Conservation (phyloP, 208 protist species). For the Wallacemonas sp. region DNA sequence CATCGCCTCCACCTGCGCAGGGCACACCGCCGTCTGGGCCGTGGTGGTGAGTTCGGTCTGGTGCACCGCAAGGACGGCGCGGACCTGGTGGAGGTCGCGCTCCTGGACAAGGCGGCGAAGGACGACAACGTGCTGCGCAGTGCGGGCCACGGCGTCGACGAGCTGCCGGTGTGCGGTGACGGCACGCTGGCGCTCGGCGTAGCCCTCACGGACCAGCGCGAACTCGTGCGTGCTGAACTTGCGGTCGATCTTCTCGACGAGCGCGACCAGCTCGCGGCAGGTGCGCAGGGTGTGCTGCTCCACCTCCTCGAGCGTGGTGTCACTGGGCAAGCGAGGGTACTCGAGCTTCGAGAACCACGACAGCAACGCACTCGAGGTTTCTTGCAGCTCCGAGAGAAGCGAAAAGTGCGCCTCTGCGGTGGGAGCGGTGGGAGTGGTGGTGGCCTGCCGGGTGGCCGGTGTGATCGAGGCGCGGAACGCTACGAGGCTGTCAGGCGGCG, state of each 20-base stretch:
- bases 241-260: constrained; percentile 61
- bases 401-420: constrained; percentile 21
- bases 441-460: constrained; percentile 27
- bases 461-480: constrained; percentile 51
- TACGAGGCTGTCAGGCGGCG: constrained; percentile 49
- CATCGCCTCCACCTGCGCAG: constrained; percentile 21
- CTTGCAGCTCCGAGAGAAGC: constrained; percentile 49
- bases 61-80: constrained; percentile 38
- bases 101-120: constrained; percentile 42
- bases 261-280: constrained; percentile 30
- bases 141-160: constrained; percentile 38
- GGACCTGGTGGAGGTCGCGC: constrained; percentile 38
- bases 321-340: constrained; percentile 50
- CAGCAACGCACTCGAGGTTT: constrained; percentile 44
- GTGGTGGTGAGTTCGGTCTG: constrained; percentile 18
- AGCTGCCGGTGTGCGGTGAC: constrained; percentile 40
- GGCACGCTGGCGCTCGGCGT: constrained; percentile 29
- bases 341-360: constrained; percentile 59
- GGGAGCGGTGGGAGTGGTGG: not conserved
- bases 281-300: constrained; percentile 42
- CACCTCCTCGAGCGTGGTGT: constrained; percentile 37
- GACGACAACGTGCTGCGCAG: constrained; percentile 43
- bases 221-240: constrained; percentile 56
- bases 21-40: not conserved
- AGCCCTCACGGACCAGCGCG: constrained; percentile 39